Evolutionary conservation across 2,329 filamentous ascomycete species (phyloP), one percentile per base, ranked within the genome.

Genomic region (Scedosporium dehoogii): DNA sequence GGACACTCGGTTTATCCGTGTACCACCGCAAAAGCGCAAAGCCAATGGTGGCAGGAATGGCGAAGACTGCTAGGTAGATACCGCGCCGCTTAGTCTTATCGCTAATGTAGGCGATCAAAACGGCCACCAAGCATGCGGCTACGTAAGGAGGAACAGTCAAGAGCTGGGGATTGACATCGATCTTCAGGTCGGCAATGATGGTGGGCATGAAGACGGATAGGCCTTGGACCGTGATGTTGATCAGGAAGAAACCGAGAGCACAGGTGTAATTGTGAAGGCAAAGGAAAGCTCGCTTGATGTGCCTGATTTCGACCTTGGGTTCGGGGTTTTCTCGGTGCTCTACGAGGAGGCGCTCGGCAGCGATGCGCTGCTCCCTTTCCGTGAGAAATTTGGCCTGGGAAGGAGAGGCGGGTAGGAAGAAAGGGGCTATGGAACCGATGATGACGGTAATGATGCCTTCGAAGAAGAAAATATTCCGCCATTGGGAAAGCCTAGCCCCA

Each of bases 381-480:
- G 72, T 82, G 57, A 86, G 71, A 66, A 81, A 82, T 62, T 73
- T 77, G 25, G 79, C 80, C 0, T 76, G 73, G 6, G 71, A 69
- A 0, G 83, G 82, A 10, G 70, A 76, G 6, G 76, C 76, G 0
- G 82, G 81, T 73, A 85, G 78, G 64, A 82, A 71, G 60, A 81
- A 73, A 0, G 81, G 81, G 0, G 82, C 79, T 1, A 73, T 63
- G 1, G 77, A 46, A 0, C 80, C 82, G 12, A 81, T 67, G 51
- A 81, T 63, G 23, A 79, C 70, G 9, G 83, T 86, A 64, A 85
- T 67, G 51, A 85, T 69, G 0, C 83, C 84, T 68, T 86, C 83
- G 64, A 86, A 85, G 72, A 86, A 85, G 74, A 86, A 86, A 66
- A 86, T 86, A 69, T 82, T 82, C 64, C 80, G 76, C 81, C 81